A percentile compares a stretch with the other conserved stretches of the same genome.
These are phyloP conservation scores for Pulveroboletus sp. DNA, from an alignment of 768 basidiomycete species.

Conservation along the genomic window DNA sequence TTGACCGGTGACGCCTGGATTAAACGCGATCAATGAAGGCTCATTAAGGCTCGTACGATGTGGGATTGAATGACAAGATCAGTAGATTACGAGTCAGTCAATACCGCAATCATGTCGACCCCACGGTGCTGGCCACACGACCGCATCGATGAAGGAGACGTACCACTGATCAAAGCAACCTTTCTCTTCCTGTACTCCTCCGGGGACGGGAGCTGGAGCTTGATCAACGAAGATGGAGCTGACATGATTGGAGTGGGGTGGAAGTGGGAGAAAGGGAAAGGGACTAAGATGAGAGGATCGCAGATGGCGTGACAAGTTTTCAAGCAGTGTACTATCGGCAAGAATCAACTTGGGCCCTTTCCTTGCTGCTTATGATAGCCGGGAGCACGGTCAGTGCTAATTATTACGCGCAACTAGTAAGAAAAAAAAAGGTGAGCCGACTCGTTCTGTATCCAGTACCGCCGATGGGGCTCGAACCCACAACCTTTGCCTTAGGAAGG, in stretches of 20 bases:
- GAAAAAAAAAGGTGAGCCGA: constrained; percentile 22
- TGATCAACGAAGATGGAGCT: constrained; percentile 37
- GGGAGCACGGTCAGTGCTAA: too few species aligned
- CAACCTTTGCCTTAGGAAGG: constrained; percentile 40
- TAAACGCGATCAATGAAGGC: constrained; percentile 7
- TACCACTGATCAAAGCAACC: constrained; percentile 91
- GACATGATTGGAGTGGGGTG: constrained; percentile 14
- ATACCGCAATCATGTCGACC: background rate
- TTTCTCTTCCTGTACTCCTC: constrained; percentile 89
- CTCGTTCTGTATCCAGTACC: constrained; percentile 25
- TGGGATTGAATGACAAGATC: background rate
- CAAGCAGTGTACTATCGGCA: constrained; percentile 1
- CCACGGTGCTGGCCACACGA: constrained; percentile 1
- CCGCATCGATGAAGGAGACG: constrained; percentile 16
- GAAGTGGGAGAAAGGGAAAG: background rate
- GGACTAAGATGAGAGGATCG: background rate
- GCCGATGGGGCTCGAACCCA: constrained; percentile 38
- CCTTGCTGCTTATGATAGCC: too few species aligned
- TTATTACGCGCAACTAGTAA: too few species aligned
- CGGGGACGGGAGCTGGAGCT: constrained; percentile 60
- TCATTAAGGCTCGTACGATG: background rate
- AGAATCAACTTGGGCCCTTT: background rate
- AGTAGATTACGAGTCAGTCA: constrained; percentile 1
- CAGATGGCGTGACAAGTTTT: constrained; percentile 1
- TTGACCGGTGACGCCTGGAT: constrained; percentile 88